These are phyloP conservation scores for barrel medic (Medicago truncatula) DNA, from an alignment of 306 rosid species.

Conservation along the genomic window DNA sequence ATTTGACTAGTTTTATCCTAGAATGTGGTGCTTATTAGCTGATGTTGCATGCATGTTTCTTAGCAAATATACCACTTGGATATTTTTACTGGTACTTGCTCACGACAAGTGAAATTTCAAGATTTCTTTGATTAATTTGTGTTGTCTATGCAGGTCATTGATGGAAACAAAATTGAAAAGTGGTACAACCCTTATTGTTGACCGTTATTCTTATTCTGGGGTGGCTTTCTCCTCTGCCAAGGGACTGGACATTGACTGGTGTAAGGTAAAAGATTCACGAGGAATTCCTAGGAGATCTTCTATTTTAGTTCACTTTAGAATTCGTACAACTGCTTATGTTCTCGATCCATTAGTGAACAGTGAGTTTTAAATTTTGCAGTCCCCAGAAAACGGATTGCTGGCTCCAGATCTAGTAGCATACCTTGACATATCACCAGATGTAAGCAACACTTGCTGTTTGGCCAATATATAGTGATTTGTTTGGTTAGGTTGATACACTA, in stretches of 20 bases:
- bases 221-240: conserved; percentile 95
- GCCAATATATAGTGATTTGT: conserved; percentile 26
- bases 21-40: conserved; percentile 1
- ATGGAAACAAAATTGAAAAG: conserved; percentile 84
- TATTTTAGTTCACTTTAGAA: conserved; percentile 14
- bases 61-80: conserved; percentile 7
- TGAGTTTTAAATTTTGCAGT: conserved; percentile 55
- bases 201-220: conserved; percentile 97
- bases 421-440: conserved; percentile 94
- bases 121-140: conserved; percentile 28
- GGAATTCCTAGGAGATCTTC: neutral
- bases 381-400: conserved; percentile 85
- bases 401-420: conserved; percentile 81
- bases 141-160: conserved; percentile 60
- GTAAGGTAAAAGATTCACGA: conserved; percentile 65
- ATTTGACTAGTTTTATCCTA: conserved; percentile 17
- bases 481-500: neutral
- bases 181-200: conserved; percentile 90
- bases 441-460: conserved; percentile 37
- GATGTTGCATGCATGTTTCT: conserved; percentile 10
- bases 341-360: conserved; percentile 5
- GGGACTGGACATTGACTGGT: conserved; percentile 89
- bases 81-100: conserved; percentile 5
- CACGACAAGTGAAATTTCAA: conserved; percentile 11
- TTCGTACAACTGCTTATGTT: conserved; percentile 12